Evolutionary conservation across 2,329 filamentous ascomycete genomes (phyloP), one percentile per base, ranked within the genome.

Genomic region (Trichoderma polysporum): DNA sequence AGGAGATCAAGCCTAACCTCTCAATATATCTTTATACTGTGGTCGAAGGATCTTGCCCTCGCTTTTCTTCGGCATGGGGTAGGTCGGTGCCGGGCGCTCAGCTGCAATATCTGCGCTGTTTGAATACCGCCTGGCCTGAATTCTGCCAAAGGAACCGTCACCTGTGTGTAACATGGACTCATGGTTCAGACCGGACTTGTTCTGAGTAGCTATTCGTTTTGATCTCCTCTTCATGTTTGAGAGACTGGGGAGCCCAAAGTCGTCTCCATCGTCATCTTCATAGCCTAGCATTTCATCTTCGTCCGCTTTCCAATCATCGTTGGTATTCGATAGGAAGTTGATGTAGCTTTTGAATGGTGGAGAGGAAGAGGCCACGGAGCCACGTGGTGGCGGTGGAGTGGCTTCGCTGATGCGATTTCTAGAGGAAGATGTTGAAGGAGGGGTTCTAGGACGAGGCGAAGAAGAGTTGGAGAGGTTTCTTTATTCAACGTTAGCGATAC

Each of bases 1-100:
- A 12, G 13, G 22, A 29, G 1, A 22, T 25, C 5, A 19, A 8
- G 35, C 67, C 75, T 15, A 71, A 90, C 88, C 89, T 82, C 86
- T 87, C 22, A 99, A 81, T 53, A 99, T 96, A 69, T 99, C 95
- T 79, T 99, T 97, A 79, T 98, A 99, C 78, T 99, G 95, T 60
- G 95, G 95, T 70, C 95, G 88, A 25, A 99, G 82, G 68, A 98
- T 98, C 83, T 99, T 99, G 31, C 93, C 94, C 76, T 97, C 94
- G 69, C 86, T 90, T 79, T 94, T 96, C 79, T 94, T 94, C 2
- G 94, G 88, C 73, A 92, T 90, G 31, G 94, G 94, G 74, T 98
- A 98, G 69, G 88, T 89, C 15, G 92, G 88, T 45, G 90, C 83
- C 27, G 92, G 92, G 69, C 94, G 87, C 79, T 97, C 94, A 74